These are phyloP conservation scores for Pythium grandisporangium DNA, from an alignment of 352 stramenopile genomes.

Conservation along the genomic window DNA sequence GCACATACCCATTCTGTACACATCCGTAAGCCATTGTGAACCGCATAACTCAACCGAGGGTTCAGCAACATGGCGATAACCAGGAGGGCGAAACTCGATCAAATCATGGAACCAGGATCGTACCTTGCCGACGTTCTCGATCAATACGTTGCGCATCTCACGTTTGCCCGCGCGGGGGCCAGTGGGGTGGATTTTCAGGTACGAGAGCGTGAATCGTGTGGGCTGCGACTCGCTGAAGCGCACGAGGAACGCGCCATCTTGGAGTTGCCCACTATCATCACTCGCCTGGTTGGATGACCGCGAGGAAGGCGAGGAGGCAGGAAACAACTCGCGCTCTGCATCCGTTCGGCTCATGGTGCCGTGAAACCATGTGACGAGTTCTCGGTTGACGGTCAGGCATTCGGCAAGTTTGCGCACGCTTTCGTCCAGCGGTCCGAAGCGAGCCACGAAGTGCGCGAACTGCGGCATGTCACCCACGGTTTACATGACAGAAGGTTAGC, in stretches of 20 bases:
- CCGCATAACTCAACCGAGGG: too few species aligned
- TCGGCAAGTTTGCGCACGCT: constrained; percentile 46
- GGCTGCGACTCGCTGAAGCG: constrained; percentile 76
- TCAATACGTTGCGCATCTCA: constrained; percentile 67
- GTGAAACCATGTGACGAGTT: constrained; percentile 72
- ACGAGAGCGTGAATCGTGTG: constrained; percentile 67
- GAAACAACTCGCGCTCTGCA: constrained; percentile 29
- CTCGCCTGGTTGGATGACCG: too few species aligned
- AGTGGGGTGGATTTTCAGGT: constrained; percentile 55
- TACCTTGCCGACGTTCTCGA: constrained; percentile 39
- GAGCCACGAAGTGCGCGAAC: constrained; percentile 54
- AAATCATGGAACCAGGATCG: too few species aligned
- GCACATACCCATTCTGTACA: constrained; percentile 24
- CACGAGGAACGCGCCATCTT: constrained; percentile 65
- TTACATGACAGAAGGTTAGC: background rate
- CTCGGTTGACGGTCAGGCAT: constrained; percentile 46
- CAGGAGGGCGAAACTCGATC: too few species aligned
- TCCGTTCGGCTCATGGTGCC: constrained; percentile 39
- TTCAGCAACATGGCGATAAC: too few species aligned
- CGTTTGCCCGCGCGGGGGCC: constrained; percentile 15
- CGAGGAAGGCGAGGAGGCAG: background rate
- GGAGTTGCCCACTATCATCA: too few species aligned
- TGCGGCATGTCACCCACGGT: constrained; percentile 8
- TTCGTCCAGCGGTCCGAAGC: constrained; percentile 57
- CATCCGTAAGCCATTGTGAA: background rate